Conservation (phyloP, 2,329 filamentous ascomycete genomes). For the Beauveria asiatica region DNA sequence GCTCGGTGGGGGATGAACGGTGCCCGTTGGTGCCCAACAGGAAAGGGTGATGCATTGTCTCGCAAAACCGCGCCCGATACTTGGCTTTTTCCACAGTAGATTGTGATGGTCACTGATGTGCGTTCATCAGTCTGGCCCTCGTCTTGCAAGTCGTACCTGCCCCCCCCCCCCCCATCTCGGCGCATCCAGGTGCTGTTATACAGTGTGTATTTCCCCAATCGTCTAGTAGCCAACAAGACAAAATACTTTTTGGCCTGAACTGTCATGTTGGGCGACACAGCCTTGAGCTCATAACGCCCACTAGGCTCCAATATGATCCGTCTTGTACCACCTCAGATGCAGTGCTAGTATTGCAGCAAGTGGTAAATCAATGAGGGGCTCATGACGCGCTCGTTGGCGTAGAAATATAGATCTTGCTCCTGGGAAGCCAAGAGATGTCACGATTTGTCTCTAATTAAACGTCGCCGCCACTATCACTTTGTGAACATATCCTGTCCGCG, state of each 20-base stretch:
- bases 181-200: too few species aligned
- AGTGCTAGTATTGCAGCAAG: background rate
- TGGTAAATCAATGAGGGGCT: background rate
- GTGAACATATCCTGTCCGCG: background rate
- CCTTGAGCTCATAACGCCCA: background rate
- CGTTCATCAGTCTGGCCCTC: too few species aligned
- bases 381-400: background rate
- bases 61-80: too few species aligned
- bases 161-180: too few species aligned
- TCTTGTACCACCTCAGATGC: slow-evolving; percentile 2
- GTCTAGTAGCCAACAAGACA: background rate
- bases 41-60: too few species aligned
- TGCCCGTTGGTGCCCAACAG: too few species aligned
- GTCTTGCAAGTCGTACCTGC: too few species aligned
- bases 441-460: background rate
- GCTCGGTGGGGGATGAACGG: too few species aligned
- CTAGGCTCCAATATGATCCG: background rate
- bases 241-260: too few species aligned
- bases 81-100: too few species aligned
- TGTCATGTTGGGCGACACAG: background rate
- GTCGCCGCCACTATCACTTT: background rate
- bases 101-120: too few species aligned
- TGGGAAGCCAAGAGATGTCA: background rate
- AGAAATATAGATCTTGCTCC: background rate
- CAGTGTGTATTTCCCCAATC: too few species aligned